phyloP scores from a whole-genome alignment of 2,329 filamentous ascomycete species.

The Cytospora chrysosperma region DNA sequence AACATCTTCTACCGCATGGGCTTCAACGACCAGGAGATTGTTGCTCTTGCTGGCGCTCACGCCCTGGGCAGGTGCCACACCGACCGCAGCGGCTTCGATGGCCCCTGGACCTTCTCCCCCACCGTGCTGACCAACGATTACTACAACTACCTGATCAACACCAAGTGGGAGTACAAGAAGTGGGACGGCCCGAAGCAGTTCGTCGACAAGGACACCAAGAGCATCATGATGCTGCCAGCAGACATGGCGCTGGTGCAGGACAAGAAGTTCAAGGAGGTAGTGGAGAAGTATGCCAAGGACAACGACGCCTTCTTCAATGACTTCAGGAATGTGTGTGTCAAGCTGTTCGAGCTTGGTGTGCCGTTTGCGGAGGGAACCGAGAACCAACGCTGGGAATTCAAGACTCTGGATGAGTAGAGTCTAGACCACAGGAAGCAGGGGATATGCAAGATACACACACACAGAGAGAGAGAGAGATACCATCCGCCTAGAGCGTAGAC shows the following conservation, averaged over 20 bases:
- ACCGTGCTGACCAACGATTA: conserved; percentile 94
- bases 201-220: conserved; percentile 83
- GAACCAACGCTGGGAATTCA: conserved; percentile 60
- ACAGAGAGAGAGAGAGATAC: background rate
- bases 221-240: conserved; percentile 95
- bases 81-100: conserved; percentile 82
- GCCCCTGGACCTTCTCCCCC: conserved; percentile 90
- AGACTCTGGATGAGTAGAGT: conserved; percentile 45
- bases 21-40: conserved; percentile 95
- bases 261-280: conserved; percentile 76
- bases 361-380: conserved; percentile 71
- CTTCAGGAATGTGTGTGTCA: conserved; percentile 74
- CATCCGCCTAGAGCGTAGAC: background rate
- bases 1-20: conserved; percentile 96
- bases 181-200: conserved; percentile 89
- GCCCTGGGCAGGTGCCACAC: conserved; percentile 87
- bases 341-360: conserved; percentile 91
- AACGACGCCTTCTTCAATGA: conserved; percentile 92
- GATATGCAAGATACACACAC: background rate
- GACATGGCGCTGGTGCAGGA: conserved; percentile 87
- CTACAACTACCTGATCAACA: conserved; percentile 80
- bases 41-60: conserved; percentile 83
- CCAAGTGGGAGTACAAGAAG: conserved; percentile 92
- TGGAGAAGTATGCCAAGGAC: conserved; percentile 88
- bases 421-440: background rate